Evolutionary conservation across 345 rosid species (phyloP).

Genomic region (Balakata baccata): DNA sequence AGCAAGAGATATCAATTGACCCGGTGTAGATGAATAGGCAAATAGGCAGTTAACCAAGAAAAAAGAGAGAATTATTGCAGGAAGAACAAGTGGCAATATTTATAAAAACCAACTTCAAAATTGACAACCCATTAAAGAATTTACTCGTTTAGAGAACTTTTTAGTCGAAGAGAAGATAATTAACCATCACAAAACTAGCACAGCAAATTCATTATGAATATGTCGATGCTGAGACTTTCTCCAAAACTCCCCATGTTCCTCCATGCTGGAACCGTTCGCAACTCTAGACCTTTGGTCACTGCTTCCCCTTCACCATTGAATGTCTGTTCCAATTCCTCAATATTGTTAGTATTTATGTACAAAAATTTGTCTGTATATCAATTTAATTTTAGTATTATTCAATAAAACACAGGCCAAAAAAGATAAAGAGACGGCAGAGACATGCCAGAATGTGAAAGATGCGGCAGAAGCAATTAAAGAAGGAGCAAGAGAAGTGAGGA

Average conservation of each 20-base stretch:
- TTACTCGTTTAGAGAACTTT: too few relatives aligned
- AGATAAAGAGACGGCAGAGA: conserved; percentile 34
- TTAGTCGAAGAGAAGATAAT: too few relatives aligned
- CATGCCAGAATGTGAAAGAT: conserved; percentile 50
- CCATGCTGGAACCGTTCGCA: background rate
- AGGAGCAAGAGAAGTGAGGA: conserved; percentile 48
- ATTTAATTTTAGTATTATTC: background rate
- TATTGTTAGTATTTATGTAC: background rate
- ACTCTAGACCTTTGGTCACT: conserved; percentile 21
- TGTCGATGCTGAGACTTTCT: conserved; percentile 17
- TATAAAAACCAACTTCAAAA: too few relatives aligned
- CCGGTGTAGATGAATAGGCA: background rate
- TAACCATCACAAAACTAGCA: too few relatives aligned
- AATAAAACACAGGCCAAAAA: conserved; percentile 31
- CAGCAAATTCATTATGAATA: conserved; percentile 1
- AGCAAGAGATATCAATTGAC: conserved; percentile 3
- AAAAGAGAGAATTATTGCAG: conserved; percentile 4
- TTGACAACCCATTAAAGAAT: too few relatives aligned
- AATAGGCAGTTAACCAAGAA: background rate
- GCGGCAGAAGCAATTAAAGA: conserved; percentile 65
- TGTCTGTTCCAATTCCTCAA: conserved; percentile 12
- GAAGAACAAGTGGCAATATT: conserved; percentile 5
- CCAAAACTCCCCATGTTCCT: conserved; percentile 15
- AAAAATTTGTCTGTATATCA: too few relatives aligned
- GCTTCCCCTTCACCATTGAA: conserved; percentile 22